Conservation (phyloP, 345 rosid genomes). For the Camelina laxa region DNA sequence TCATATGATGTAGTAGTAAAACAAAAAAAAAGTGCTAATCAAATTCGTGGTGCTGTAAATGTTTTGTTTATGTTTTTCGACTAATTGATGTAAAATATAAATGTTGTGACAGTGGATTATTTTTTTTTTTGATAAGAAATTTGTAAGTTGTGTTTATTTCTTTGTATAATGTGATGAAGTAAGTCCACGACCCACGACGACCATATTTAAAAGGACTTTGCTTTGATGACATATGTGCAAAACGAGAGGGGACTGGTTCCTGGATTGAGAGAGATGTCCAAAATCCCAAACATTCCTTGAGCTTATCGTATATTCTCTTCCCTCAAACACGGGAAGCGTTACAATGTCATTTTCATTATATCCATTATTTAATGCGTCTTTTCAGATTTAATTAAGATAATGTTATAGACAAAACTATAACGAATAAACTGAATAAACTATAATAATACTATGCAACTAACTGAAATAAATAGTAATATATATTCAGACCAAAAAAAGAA, state of each 20-base stretch:
- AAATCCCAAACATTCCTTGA: conserved; percentile 4
- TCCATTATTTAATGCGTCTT: not conserved
- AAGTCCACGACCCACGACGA: conserved; percentile 1
- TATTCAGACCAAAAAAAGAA: too few relatives aligned
- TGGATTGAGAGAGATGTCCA: conserved; percentile 20
- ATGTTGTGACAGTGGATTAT: conserved; percentile 1
- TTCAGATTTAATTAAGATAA: too few relatives aligned
- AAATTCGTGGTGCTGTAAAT: conserved; percentile 9
- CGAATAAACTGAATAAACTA: not conserved
- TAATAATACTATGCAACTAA: not conserved
- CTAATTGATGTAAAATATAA: not conserved
- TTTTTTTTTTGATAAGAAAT: not conserved
- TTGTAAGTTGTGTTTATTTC: not conserved
- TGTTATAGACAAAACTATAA: not conserved
- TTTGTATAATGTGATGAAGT: not conserved
- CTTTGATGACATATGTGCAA: conserved; percentile 8
- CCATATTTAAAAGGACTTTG: not conserved
- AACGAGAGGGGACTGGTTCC: not conserved
- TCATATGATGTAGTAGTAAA: not conserved
- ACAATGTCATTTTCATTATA: not conserved
- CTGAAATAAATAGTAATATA: not conserved
- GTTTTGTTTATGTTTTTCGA: not conserved
- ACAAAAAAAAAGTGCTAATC: not conserved
- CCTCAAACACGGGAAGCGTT: conserved; percentile 5
- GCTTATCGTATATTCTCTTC: not conserved